Conservation (phyloP, 2,329 filamentous ascomycete species). For the Microsporum audouinii region DNA sequence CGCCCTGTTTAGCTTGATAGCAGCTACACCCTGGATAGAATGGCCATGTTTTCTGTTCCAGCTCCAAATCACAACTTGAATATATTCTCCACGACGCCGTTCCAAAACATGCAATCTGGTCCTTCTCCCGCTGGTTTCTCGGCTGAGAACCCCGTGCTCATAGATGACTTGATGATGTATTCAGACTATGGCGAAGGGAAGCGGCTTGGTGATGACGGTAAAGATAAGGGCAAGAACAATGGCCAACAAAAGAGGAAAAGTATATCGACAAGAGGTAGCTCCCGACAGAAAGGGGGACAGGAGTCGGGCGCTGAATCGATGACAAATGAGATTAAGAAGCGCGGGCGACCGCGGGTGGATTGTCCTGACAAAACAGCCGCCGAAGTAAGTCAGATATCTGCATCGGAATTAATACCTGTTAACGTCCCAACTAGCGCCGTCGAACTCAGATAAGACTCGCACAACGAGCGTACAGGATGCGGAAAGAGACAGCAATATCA, state of each 20-base stretch:
- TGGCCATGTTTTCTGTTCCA: not conserved
- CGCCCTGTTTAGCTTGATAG: not conserved
- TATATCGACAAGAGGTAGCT: not conserved
- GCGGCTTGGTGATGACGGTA: not conserved
- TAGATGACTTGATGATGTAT: not conserved
- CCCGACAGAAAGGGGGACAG: not conserved
- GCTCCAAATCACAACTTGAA: constrained; percentile 2
- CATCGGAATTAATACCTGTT: not conserved
- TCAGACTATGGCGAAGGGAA: not conserved
- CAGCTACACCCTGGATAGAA: not conserved
- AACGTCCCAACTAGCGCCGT: constrained; percentile 47
- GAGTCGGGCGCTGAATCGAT: not conserved
- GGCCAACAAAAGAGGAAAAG: not conserved
- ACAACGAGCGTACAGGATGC: constrained; percentile 69
- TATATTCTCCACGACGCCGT: constrained; percentile 7
- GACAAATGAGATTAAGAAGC: constrained; percentile 35
- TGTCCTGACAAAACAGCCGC: constrained; percentile 65
- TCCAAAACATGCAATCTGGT: not conserved
- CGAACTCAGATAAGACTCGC: constrained; percentile 78
- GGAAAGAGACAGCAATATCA: constrained; percentile 71
- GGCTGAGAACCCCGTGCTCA: not conserved
- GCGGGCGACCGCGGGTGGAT: constrained; percentile 65
- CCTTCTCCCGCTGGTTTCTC: not conserved
- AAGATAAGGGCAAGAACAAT: not conserved
- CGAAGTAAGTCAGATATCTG: constrained; percentile 49